Evolutionary conservation across 2,329 filamentous ascomycete genomes (phyloP).

Genomic region (Sclerotinia borealis): DNA sequence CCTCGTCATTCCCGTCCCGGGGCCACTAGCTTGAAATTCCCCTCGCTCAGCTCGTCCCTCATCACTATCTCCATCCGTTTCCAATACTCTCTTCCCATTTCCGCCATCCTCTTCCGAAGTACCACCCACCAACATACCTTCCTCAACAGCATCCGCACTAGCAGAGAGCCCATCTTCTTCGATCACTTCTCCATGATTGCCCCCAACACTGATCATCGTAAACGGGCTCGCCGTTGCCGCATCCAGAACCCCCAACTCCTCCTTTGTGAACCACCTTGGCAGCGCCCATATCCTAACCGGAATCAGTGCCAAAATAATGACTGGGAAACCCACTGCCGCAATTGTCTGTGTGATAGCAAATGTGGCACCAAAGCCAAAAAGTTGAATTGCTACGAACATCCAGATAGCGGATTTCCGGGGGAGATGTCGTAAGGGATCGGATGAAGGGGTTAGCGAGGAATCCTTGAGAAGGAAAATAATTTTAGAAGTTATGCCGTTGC

Average conservation of each 20-base stretch:
- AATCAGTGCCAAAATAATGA: conserved; percentile 27
- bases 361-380: conserved; percentile 67
- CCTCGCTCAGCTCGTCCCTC: conserved; percentile 26
- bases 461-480: conserved; percentile 65
- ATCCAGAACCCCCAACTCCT: conserved; percentile 40
- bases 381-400: conserved; percentile 62
- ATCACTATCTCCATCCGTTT: conserved; percentile 14
- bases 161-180: conserved; percentile 13
- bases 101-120: conserved; percentile 22
- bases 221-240: conserved; percentile 58
- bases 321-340: conserved; percentile 72
- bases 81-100: conserved; percentile 16
- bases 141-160: conserved; percentile 11
- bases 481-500: conserved; percentile 72
- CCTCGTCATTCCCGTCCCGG: neutral
- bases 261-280: conserved; percentile 27
- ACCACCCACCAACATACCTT: conserved; percentile 15
- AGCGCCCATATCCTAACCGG: conserved; percentile 36
- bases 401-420: conserved; percentile 61
- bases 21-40: conserved; percentile 11
- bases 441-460: conserved; percentile 50
- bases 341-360: conserved; percentile 81
- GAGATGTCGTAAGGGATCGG: conserved; percentile 55
- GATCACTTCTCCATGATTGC: conserved; percentile 34
- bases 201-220: conserved; percentile 31